These are phyloP conservation scores for Striga hermonthica DNA, from an alignment of 305 asterid genomes.

Conservation along the genomic window DNA sequence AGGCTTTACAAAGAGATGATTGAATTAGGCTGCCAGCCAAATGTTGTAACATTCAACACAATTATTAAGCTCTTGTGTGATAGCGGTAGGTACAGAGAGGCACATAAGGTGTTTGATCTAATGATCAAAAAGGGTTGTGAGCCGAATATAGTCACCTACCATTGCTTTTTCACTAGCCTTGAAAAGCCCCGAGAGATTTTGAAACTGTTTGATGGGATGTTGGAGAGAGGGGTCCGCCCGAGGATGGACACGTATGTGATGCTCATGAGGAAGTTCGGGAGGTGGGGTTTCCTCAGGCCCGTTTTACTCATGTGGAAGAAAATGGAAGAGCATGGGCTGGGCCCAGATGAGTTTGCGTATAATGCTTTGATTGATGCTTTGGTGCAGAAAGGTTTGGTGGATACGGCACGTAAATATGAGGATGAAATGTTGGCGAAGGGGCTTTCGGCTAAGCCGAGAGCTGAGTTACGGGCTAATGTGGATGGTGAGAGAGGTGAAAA, in stretches of 20 bases:
- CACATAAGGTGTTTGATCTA: slow-evolving; percentile 49
- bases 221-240: slow-evolving; percentile 62
- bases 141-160: slow-evolving; percentile 65
- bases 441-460: slow-evolving; percentile 83
- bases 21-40: slow-evolving; percentile 67
- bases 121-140: slow-evolving; percentile 64
- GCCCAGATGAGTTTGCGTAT: slow-evolving; percentile 84
- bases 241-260: slow-evolving; percentile 81
- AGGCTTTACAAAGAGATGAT: slow-evolving; percentile 74
- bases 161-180: slow-evolving; percentile 63
- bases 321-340: slow-evolving; percentile 65
- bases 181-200: slow-evolving; percentile 80
- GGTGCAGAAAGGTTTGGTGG: slow-evolving; percentile 77
- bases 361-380: slow-evolving; percentile 84
- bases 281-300: slow-evolving; percentile 95
- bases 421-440: slow-evolving; percentile 77
- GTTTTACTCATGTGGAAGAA: slow-evolving; percentile 68
- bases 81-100: slow-evolving; percentile 70
- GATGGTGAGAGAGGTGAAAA: slow-evolving; percentile 33
- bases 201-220: slow-evolving; percentile 67
- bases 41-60: slow-evolving; percentile 66
- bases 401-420: slow-evolving; percentile 74
- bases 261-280: slow-evolving; percentile 93
- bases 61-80: slow-evolving; percentile 77
- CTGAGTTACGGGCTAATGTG: slow-evolving; percentile 42